Base-by-base conservation (phyloP, 2,329 filamentous ascomycete species). In the Fusarium aywerte region DNA sequence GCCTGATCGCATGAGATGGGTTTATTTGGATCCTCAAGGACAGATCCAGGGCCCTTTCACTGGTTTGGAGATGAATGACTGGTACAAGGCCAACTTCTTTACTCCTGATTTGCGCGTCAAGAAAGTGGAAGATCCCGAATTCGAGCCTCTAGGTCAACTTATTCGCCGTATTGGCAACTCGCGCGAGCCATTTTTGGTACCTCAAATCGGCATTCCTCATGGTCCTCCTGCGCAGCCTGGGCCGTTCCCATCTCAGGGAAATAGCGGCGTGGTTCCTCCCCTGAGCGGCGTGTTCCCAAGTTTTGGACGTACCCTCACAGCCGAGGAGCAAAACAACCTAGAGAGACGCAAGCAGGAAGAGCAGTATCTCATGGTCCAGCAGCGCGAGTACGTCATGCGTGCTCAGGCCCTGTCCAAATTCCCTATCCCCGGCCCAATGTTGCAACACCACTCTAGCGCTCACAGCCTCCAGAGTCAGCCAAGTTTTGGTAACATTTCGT, bases 21-120 rank as follows among this genome's bases (percentile, higher is more conserved):
- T 97, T 18, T 99, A 99, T 76, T 89, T 96, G 51, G 96, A 99
- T 76, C 96, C 96, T 7, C 92, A 97, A 76, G 93, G 93, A 21
- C 91, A 92, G 65, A 90, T 93, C 7, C 96, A 99, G 76, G 96
- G 96, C 0, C 96, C 96, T 0, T 99, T 96, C 80, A 97, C 93
- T 36, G 96, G 96, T 2, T 82, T 99, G 48, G 96, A 99, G 79
- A 99, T 99, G 96, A 96, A 99, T 71, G 96, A 99, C 73, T 99
- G 96, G 96, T 99, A 98, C 81, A 98, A 98, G 78, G 95, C 94
- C 35, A 94, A 95, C 43, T 99, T 98, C 81, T 99, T 99, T 80
- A 97, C 93, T 0, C 90, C 95, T 0, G 95, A 99, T 72, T 84
- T 99, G 20, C 88, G 96, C 40, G 96, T 99, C 31, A 97, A 96